Conservation (phyloP, 345 rosid species). For the Eucalyptus decipiens region DNA sequence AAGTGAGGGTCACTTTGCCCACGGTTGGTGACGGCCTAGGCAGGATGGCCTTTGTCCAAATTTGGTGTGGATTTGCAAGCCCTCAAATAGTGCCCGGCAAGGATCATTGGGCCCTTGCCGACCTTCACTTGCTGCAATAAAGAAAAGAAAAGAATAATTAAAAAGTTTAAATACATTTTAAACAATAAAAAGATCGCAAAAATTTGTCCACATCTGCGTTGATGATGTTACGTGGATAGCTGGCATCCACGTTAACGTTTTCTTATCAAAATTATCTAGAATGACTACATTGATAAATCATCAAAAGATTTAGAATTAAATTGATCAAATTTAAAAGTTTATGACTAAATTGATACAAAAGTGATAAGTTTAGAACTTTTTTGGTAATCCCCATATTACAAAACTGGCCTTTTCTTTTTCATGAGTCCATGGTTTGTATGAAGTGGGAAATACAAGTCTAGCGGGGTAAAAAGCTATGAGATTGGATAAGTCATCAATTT, state of each 20-base stretch:
- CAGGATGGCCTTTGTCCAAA: background rate
- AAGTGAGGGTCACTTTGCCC: too few relatives aligned
- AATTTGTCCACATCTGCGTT: too few relatives aligned
- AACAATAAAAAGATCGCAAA: too few relatives aligned
- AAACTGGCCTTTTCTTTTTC: background rate
- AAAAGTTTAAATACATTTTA: too few relatives aligned
- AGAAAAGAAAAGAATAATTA: too few relatives aligned
- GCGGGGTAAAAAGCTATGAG: background rate
- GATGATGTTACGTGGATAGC: background rate
- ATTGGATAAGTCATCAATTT: background rate
- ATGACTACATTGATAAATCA: too few relatives aligned
- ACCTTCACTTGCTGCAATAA: too few relatives aligned
- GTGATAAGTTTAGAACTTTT: too few relatives aligned
- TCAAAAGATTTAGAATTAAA: rapidly evolving
- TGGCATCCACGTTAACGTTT: background rate
- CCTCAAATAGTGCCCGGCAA: background rate
- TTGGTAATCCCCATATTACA: too few relatives aligned
- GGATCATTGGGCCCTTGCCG: background rate
- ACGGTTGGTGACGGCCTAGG: background rate
- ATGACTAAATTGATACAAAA: too few relatives aligned
- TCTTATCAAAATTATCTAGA: background rate
- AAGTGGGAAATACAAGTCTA: background rate
- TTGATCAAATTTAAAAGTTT: background rate
- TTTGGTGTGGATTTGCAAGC: background rate
- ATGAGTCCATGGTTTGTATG: background rate